Conservation (phyloP, 495 filamentous ascomycete genomes). For the Daldinia decipiens region DNA sequence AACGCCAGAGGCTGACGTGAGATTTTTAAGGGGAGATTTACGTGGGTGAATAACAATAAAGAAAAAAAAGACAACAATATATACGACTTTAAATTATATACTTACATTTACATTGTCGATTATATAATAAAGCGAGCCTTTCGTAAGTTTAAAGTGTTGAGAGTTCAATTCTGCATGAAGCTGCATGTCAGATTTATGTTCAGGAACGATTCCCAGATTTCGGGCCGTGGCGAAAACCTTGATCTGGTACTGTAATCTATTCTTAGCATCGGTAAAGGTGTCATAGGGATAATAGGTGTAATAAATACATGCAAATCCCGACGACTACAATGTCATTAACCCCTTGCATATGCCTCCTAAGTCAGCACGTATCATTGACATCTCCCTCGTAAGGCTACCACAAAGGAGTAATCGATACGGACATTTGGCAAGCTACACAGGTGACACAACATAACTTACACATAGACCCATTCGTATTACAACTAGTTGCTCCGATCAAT, state of each 20-base stretch:
- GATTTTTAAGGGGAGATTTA: slow-evolving; percentile 8
- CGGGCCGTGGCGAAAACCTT: slow-evolving; percentile 34
- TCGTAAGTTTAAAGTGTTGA: neutral
- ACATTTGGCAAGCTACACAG: neutral
- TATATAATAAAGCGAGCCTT: neutral
- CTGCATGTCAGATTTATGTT: slow-evolving; percentile 1
- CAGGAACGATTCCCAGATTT: slow-evolving; percentile 1
- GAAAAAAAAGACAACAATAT: neutral
- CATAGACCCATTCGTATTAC: neutral
- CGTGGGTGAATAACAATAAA: neutral
- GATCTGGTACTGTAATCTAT: slow-evolving; percentile 21
- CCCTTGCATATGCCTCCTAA: neutral
- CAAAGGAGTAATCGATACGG: slow-evolving; percentile 4
- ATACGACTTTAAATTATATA: neutral
- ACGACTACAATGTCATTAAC: neutral
- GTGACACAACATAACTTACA: neutral
- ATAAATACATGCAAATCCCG: slow-evolving; percentile 2
- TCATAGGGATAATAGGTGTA: slow-evolving; percentile 4
- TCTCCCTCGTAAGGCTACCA: neutral
- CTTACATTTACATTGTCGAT: neutral
- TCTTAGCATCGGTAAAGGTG: slow-evolving; percentile 23
- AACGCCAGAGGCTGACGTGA: slow-evolving; percentile 35
- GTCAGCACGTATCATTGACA: no score
- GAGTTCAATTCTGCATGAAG: neutral
- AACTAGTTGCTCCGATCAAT: neutral